Percentiles rank a stretch among this genome's conserved stretches.
Evolutionary conservation across 805 yeast genomes (phyloP).

Genomic region (Ogataea trehaloabstinens): DNA sequence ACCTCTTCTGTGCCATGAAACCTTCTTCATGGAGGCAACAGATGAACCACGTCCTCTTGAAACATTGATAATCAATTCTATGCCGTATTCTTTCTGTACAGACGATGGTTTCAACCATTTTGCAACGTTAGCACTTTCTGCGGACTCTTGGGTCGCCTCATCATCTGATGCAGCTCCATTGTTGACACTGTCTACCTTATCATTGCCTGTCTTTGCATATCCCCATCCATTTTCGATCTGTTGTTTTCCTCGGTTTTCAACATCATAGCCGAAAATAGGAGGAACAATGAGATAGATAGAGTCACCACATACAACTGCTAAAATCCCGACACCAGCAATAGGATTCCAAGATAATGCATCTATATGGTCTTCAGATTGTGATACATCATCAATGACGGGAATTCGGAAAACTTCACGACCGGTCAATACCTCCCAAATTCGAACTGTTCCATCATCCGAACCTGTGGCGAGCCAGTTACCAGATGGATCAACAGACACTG

Average conservation of each 20-base stretch:
- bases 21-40: constrained; percentile 64
- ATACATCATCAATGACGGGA: constrained; percentile 45
- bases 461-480: constrained; percentile 98
- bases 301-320: constrained; percentile 85
- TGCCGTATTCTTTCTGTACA: constrained; percentile 59
- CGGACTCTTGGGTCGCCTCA: constrained; percentile 20
- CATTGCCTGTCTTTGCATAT: constrained; percentile 47
- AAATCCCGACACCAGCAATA: constrained; percentile 63
- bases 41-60: constrained; percentile 38
- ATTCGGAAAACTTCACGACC: constrained; percentile 87
- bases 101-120: constrained; percentile 82
- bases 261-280: constrained; percentile 84
- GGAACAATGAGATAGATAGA: constrained; percentile 77
- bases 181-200: constrained; percentile 25
- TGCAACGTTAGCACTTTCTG: constrained; percentile 51
- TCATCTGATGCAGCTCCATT: constrained; percentile 30
- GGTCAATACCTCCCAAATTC: constrained; percentile 95
- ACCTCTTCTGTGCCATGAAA: constrained; percentile 97
- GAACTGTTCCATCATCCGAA: constrained; percentile 91
- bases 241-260: constrained; percentile 76
- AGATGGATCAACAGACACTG: constrained; percentile 78
- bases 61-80: constrained; percentile 67
- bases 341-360: constrained; percentile 93
- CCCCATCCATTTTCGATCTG: constrained; percentile 92
- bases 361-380: constrained; percentile 68